These are phyloP conservation scores for Penicillium digitatum DNA, from an alignment of 2,329 filamentous ascomycete genomes.

Conservation along the genomic window DNA sequence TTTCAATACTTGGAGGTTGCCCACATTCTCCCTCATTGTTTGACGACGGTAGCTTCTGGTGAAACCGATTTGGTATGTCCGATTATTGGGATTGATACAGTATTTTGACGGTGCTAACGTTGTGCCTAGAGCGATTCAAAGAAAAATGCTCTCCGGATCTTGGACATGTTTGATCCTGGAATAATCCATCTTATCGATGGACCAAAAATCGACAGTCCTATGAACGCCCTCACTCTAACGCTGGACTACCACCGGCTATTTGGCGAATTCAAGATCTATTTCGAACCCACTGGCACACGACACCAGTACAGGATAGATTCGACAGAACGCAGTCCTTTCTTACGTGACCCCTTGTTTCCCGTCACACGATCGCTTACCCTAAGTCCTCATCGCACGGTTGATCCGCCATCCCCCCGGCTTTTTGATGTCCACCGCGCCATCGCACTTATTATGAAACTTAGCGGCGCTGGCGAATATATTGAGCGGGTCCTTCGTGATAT, in stretches of 20 bases:
- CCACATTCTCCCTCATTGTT: background rate
- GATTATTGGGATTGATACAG: background rate
- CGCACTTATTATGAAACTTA: conserved; percentile 26
- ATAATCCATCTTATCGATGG: background rate
- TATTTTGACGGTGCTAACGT: background rate
- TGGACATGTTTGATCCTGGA: background rate
- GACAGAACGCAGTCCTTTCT: conserved; percentile 12
- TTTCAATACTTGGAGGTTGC: background rate
- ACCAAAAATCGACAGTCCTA: background rate
- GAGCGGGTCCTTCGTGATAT: conserved; percentile 24
- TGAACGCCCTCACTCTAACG: background rate
- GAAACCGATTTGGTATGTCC: background rate
- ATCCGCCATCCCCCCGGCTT: conserved; percentile 29
- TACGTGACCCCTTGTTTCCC: conserved; percentile 20
- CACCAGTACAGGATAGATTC: conserved; percentile 22
- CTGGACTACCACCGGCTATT: background rate
- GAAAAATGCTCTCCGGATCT: background rate
- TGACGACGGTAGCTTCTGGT: background rate
- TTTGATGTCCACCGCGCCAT: conserved; percentile 28
- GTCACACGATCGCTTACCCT: conserved; percentile 23
- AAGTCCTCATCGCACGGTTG: conserved; percentile 30
- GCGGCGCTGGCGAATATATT: conserved; percentile 23
- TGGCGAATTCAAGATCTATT: background rate
- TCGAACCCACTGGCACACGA: conserved; percentile 2
- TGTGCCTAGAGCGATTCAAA: background rate